Evolutionary conservation across 805 yeast species (phyloP), one percentile per base, ranked within the genome.

Genomic region (Millerozyma miso): DNA sequence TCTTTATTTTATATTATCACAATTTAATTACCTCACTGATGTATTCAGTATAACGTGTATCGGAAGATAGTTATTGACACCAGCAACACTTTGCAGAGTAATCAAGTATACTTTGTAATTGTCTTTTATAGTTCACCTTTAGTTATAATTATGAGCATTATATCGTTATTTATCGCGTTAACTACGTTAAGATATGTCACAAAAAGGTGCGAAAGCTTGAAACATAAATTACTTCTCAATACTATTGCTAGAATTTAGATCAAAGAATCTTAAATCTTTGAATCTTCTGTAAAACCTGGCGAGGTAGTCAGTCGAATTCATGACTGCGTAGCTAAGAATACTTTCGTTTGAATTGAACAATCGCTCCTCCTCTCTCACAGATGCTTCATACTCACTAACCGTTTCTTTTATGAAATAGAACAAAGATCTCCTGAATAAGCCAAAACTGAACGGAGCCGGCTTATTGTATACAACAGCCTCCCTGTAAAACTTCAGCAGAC

Each of bases 381-480:
- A 32, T 6, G 34, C n/a, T 7, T 13, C 34, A 32, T n/a, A n/a
- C 14, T 32, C 42, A 10, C 12, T 15, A 6, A 13, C 14, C 5
- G 34, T n/a, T 32, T 32, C 34, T 13, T 32, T 20, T 13, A 33
- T 18, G 17, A 31, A 35, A 31, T 33, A 38, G n/a, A 39, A 35
- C 4, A 59, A 31, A 2, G 60, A 42, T 36, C 42, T 50, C 16
- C 50, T 37, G 40, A 52, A 58, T 13, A 51, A 47, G 17, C 46
- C 51, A 38, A 55, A 55, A 16, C 56, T 55, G 40, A 57, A 55
- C 12, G 44, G 41, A 8, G 38, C 18, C 15, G 45, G 29, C 15
- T 49, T 48, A 26, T 46, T 41, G 34, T 49, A 49, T 1, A 54
- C 35, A 3, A 50, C 15, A 5, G 55, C 12, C n/a, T 38, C 33